Evolutionary conservation across 179 eudicot genomes (phyloP).

Genomic region (Corrigiola litoralis): DNA sequence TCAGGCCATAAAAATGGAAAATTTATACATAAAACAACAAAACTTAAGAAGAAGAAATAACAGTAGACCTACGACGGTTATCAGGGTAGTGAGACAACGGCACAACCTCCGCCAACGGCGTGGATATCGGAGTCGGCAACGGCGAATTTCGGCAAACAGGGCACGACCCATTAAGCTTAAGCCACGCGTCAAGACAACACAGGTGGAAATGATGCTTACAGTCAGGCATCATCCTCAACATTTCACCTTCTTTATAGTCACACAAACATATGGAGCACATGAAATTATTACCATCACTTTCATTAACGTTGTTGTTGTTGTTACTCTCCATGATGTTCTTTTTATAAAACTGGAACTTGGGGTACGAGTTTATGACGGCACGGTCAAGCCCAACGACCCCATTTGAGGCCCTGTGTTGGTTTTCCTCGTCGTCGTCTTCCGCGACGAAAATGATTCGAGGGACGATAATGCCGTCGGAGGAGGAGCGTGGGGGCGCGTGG

Average conservation of each 20-base stretch:
- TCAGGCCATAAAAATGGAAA: neutral
- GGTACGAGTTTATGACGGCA: conserved; percentile 67
- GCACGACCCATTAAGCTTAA: conserved; percentile 68
- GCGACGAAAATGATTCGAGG: conserved; percentile 82
- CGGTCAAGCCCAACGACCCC: conserved; percentile 55
- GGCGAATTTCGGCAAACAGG: conserved; percentile 88
- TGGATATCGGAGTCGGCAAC: conserved; percentile 78
- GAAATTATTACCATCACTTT: conserved; percentile 14
- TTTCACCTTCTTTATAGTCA: conserved; percentile 65
- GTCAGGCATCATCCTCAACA: conserved; percentile 83
- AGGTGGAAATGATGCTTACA: conserved; percentile 69
- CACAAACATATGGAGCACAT: conserved; percentile 74
- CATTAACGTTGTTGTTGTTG: neutral
- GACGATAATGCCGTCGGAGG: conserved; percentile 36
- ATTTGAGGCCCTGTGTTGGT: conserved; percentile 4
- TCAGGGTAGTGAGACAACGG: conserved; percentile 72
- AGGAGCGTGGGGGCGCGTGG: neutral
- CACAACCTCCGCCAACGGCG: conserved; percentile 78
- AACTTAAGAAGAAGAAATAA: conserved; percentile 10
- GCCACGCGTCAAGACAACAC: conserved; percentile 77
- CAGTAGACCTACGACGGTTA: conserved; percentile 38
- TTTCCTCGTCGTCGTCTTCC: conserved; percentile 48
- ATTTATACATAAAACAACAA: neutral
- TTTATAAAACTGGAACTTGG: conserved; percentile 44
- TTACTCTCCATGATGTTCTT: conserved; percentile 1